Evolutionary conservation across 305 asterid genomes (phyloP).

Genomic region (Fraxinus dipetala): DNA sequence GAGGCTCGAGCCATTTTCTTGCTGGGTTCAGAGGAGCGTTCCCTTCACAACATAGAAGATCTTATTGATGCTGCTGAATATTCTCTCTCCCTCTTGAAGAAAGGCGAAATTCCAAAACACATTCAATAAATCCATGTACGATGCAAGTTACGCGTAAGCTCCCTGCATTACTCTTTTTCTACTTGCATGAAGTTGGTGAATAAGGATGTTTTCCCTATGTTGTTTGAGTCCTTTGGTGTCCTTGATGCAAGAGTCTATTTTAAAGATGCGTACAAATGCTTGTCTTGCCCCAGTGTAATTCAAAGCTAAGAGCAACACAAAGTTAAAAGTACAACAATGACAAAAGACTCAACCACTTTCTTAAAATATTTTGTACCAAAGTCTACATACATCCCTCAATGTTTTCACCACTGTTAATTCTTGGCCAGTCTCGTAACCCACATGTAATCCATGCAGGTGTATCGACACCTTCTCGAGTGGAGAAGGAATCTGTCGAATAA

Average conservation of each 20-base stretch:
- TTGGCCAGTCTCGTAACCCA: background rate
- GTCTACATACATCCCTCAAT: background rate
- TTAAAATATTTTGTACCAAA: background rate
- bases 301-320: background rate
- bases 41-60: constrained; percentile 73
- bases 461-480: background rate
- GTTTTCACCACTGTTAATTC: background rate
- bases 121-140: constrained; percentile 23
- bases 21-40: constrained; percentile 69
- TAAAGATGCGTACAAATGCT: background rate
- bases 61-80: constrained; percentile 70
- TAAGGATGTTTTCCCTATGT: background rate
- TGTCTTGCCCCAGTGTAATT: background rate
- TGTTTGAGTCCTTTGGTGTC: background rate
- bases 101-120: constrained; percentile 65
- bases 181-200: background rate
- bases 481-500: background rate
- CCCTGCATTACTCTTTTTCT: background rate
- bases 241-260: background rate
- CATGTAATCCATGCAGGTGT: background rate
- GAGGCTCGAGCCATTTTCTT: constrained; percentile 69
- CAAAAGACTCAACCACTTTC: background rate
- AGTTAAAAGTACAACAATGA: background rate
- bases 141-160: background rate
- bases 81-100: constrained; percentile 55